Base-by-base conservation (phyloP, 441 rosid species). In the Gossypium aridum region DNA sequence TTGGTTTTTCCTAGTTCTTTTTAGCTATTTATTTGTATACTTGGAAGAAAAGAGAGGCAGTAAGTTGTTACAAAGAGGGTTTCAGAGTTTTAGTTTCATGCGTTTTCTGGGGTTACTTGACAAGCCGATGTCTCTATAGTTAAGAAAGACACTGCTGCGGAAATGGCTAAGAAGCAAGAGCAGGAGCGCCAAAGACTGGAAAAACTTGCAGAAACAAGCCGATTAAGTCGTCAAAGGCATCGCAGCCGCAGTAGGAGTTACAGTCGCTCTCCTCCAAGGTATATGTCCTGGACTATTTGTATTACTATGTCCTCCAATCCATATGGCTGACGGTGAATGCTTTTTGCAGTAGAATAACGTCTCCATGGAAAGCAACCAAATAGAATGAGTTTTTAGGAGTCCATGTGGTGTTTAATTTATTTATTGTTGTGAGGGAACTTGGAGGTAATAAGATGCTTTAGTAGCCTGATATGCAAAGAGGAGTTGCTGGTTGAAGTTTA, bases 61-160 rank as follows among this genome's bases (percentile, higher is more conserved):
- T 14, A 23, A 49, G 20, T 67, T 47, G 71, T 13, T 49, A 23
- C 39, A n/a, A 67, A 7, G 9, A 65, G 20, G 34, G 59, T 49
- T 67, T 49, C 0, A n/a, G 19, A 45, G 20, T 3, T 49, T 19
- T 67, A 13, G 10, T 12, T 10, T 47, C 37, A 8, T 13, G 14
- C 14, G 23, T 68, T 49, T 47, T 37, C 45, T 31, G 6, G 7
- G 51, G 12, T 37, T 39, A 4, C 17, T n/a, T 72, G 23, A 60
- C 72, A 56, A 62, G 45, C 54, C 23, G 37, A 70, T 16, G 57
- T 17, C 47, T 23, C 54, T 86, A 68, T 91, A 96, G 99, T 96
- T 79, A 96, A 91, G 84, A 96, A 96, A 71, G 99, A 96, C 80
- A 87, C 97, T 78, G 98, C 96, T 71, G 89, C 91, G 23, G 98